Evolutionary conservation across 2,329 filamentous ascomycete genomes (phyloP).

Genomic region (Colletotrichum cereale): DNA sequence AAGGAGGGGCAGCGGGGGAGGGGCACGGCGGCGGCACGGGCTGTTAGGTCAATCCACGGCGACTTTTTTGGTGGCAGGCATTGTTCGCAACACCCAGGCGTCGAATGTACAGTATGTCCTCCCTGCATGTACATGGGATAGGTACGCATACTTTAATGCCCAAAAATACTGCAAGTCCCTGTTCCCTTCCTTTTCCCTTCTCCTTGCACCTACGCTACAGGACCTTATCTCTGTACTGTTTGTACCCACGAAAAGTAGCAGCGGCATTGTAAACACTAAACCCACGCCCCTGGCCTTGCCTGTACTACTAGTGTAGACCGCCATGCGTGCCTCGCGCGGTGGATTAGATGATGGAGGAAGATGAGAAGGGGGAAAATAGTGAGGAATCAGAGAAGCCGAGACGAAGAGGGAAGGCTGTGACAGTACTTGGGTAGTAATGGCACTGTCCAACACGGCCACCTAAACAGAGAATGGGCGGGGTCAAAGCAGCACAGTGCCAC

Average conservation of each 20-base stretch:
- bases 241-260: neutral
- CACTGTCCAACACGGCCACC: neutral
- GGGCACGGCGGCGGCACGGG: constrained; percentile 6
- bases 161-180: constrained; percentile 8
- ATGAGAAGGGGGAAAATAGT: neutral
- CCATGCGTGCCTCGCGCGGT: neutral
- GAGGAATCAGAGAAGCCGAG: neutral
- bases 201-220: neutral
- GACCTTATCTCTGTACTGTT: neutral
- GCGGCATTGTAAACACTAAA: neutral
- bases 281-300: neutral
- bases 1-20: constrained; percentile 25
- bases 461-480: neutral
- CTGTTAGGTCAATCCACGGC: neutral
- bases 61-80: neutral
- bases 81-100: constrained; percentile 2
- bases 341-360: neutral
- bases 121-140: neutral
- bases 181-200: neutral
- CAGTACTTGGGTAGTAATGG: too few species aligned
- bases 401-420: neutral
- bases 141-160: neutral
- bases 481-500: neutral
- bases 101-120: neutral
- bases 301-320: neutral